Conservation (phyloP, 805 yeast species). For the Hanseniaspora mollemarum region DNA sequence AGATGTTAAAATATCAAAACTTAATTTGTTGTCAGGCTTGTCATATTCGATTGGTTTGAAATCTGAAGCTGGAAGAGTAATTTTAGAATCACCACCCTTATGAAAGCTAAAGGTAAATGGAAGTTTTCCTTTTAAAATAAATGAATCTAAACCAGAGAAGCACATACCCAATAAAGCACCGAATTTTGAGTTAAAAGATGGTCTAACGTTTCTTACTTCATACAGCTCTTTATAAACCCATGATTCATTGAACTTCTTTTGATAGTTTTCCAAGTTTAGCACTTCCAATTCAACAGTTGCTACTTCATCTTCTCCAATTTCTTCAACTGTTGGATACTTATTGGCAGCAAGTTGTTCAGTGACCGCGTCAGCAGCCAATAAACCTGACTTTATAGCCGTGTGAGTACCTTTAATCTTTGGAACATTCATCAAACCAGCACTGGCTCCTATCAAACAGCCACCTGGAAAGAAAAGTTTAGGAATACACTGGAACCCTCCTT, state of each 20-base stretch:
- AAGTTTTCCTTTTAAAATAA: constrained; percentile 63
- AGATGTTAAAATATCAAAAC: constrained; percentile 87
- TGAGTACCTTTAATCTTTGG: constrained; percentile 97
- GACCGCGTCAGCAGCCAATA: constrained; percentile 84
- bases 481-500: constrained; percentile 90
- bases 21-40: constrained; percentile 86
- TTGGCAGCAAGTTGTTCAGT: constrained; percentile 39
- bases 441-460: constrained; percentile 85
- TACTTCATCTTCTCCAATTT: constrained; percentile 24
- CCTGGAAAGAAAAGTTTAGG: constrained; percentile 92
- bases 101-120: constrained; percentile 79
- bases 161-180: constrained; percentile 73
- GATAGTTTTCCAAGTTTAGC: constrained; percentile 48
- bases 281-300: constrained; percentile 25
- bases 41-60: constrained; percentile 74
- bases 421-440: constrained; percentile 95
- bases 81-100: constrained; percentile 51
- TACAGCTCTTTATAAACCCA: constrained; percentile 81
- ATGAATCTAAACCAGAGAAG: constrained; percentile 73
- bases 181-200: constrained; percentile 69
- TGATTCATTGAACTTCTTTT: constrained; percentile 53
- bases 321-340: constrained; percentile 31
- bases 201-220: constrained; percentile 81
- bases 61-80: constrained; percentile 56
- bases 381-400: constrained; percentile 92